Percentiles rank a stretch among this genome's conserved stretches.
Conservation (phyloP, 441 rosid genomes). For the Aleurites moluccanus region DNA sequence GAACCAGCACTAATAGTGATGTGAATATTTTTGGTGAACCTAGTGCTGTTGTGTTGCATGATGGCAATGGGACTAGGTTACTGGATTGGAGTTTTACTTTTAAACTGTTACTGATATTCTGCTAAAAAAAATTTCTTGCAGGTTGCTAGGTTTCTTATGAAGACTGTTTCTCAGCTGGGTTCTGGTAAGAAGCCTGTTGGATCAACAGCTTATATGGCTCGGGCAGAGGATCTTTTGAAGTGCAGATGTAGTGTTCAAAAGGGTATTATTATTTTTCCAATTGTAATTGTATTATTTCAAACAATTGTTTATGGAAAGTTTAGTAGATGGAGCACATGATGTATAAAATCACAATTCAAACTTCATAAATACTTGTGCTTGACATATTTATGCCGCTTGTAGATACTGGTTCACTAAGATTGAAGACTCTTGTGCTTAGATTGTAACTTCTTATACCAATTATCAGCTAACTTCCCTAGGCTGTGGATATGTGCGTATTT, state of each 20-base stretch:
- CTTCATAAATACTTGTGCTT: background rate
- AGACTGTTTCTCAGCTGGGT: constrained; percentile 77
- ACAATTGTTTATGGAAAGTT: background rate
- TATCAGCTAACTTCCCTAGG: background rate
- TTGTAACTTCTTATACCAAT: background rate
- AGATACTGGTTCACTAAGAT: background rate
- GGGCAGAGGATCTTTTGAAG: constrained; percentile 64
- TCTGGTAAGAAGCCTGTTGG: constrained; percentile 85
- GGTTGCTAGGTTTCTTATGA: constrained; percentile 95
- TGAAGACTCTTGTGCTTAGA: background rate
- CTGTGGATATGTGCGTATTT: background rate
- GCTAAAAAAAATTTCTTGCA: constrained; percentile 22
- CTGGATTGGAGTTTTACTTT: background rate
- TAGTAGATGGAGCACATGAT: background rate
- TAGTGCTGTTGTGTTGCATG: background rate
- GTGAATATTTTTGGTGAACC: background rate
- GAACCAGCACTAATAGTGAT: too few species aligned
- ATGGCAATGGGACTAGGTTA: background rate
- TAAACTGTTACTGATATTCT: constrained; percentile 1
- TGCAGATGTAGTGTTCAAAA: constrained; percentile 59
- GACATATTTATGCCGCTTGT: background rate
- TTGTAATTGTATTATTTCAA: background rate
- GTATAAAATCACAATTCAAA: background rate
- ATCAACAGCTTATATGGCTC: constrained; percentile 81
- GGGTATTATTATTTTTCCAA: constrained; percentile 37